phyloP scores from a whole-genome alignment of 2,329 filamentous ascomycete species.

The Neurospora sp. region DNA sequence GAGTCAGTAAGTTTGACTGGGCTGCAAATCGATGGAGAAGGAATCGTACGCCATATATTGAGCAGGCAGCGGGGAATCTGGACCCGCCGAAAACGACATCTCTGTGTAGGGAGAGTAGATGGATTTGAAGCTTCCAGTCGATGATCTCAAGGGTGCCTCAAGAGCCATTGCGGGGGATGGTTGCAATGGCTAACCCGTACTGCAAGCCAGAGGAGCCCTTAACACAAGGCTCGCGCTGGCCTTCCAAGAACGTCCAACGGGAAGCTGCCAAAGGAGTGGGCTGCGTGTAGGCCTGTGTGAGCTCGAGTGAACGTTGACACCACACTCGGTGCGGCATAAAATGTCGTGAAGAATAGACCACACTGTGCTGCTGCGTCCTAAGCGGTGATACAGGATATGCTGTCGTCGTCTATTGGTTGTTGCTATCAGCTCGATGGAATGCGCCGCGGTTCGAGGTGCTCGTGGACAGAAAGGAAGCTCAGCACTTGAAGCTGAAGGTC shows the following conservation, averaged over 20 bases:
- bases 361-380: neutral
- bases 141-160: conserved; percentile 52
- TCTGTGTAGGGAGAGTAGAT: conserved; percentile 43
- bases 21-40: neutral
- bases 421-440: neutral
- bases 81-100: conserved; percentile 41
- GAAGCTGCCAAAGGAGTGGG: neutral
- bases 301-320: neutral
- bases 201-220: neutral
- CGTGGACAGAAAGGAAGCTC: neutral
- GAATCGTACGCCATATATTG: conserved; percentile 41
- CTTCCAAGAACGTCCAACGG: neutral
- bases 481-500: neutral
- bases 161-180: conserved; percentile 39
- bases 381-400: neutral
- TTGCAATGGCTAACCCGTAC: conserved; percentile 6
- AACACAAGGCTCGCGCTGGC: neutral
- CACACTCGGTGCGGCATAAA: neutral
- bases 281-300: neutral
- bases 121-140: conserved; percentile 46
- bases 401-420: neutral
- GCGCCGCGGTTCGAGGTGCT: neutral
- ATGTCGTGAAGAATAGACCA: neutral
- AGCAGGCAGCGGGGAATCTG: conserved; percentile 39
- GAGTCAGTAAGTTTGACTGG: neutral